phyloP scores from a whole-genome alignment of 495 filamentous ascomycete species.

The Monascus purpureus region DNA sequence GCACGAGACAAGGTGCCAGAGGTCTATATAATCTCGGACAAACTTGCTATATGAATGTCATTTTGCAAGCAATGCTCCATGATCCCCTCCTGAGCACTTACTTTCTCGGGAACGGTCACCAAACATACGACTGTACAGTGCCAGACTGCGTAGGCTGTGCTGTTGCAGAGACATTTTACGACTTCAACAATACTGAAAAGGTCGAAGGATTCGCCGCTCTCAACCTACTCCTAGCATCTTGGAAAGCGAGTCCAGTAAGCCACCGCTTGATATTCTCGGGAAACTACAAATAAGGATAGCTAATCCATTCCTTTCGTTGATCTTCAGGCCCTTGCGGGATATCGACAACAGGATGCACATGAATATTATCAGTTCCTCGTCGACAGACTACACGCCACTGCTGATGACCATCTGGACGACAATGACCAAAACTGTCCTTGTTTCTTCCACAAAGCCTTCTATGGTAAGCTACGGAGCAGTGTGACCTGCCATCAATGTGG shows the following conservation, averaged over 20 bases:
- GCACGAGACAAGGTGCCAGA: constrained; percentile 43
- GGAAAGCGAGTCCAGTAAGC: constrained; percentile 50
- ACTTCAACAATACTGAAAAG: constrained; percentile 70
- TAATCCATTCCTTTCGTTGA: constrained; percentile 23
- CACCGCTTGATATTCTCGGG: constrained; percentile 2
- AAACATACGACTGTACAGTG: constrained; percentile 47
- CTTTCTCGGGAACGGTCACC: constrained; percentile 76
- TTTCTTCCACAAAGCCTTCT: constrained; percentile 80
- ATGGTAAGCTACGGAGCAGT: constrained; percentile 72
- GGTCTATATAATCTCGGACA: constrained; percentile 92
- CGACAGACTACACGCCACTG: constrained; percentile 56
- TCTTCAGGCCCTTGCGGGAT: constrained; percentile 66
- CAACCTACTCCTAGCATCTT: constrained; percentile 64
- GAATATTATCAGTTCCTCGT: constrained; percentile 90
- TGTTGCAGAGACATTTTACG: constrained; percentile 81
- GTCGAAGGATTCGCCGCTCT: constrained; percentile 73
- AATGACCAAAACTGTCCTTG: constrained; percentile 60
- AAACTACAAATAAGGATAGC: neutral
- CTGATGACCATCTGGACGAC: constrained; percentile 25
- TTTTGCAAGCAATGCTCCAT: constrained; percentile 76
- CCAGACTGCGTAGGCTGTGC: constrained; percentile 72
- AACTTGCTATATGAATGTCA: constrained; percentile 87
- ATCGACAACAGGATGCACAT: constrained; percentile 87
- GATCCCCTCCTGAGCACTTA: constrained; percentile 77
- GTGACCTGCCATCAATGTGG: constrained; percentile 76